A percentile compares a stretch with the other conserved stretches of the same genome.
These are phyloP conservation scores for Penicillium vulpinum DNA, from an alignment of 2,329 filamentous ascomycete species.

Conservation along the genomic window DNA sequence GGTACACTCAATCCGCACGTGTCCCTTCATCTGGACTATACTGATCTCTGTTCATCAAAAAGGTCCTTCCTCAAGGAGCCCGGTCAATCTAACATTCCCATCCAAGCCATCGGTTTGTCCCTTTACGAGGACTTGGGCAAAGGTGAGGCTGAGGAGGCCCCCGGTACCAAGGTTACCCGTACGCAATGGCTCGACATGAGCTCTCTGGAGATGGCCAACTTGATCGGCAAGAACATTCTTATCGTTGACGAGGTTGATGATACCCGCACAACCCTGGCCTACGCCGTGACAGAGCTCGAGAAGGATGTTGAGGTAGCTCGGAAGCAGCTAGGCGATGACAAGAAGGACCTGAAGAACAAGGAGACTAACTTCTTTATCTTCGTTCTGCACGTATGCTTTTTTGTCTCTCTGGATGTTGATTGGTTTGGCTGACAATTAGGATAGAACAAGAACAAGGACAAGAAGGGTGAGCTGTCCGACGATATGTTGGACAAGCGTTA, in stretches of 20 bases:
- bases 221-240: slow-evolving; percentile 86
- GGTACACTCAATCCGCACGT: slow-evolving; percentile 47
- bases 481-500: slow-evolving; percentile 76
- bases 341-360: slow-evolving; percentile 72
- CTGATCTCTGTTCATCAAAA: slow-evolving; percentile 11
- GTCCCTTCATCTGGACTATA: background rate
- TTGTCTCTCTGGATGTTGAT: background rate
- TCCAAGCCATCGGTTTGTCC: slow-evolving; percentile 97
- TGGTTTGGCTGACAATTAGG: slow-evolving; percentile 6
- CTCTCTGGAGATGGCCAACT: slow-evolving; percentile 83
- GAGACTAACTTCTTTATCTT: slow-evolving; percentile 92
- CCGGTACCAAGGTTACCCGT: slow-evolving; percentile 91
- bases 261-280: slow-evolving; percentile 89
- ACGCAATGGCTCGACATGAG: slow-evolving; percentile 97
- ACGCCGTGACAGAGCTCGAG: slow-evolving; percentile 86
- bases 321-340: slow-evolving; percentile 63
- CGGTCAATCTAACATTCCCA: slow-evolving; percentile 89
- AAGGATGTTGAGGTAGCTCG: slow-evolving; percentile 88
- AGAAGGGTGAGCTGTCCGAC: slow-evolving; percentile 82
- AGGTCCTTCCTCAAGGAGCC: slow-evolving; percentile 89
- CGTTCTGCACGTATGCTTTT: slow-evolving; percentile 75
- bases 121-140: slow-evolving; percentile 80
- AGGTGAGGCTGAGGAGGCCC: slow-evolving; percentile 61
- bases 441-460: slow-evolving; percentile 94
- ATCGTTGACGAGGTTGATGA: slow-evolving; percentile 97